Evolutionary conservation across 805 yeast species (phyloP), one percentile per base, ranked within the genome.

Genomic region (Wickerhamomyces queroliae): DNA sequence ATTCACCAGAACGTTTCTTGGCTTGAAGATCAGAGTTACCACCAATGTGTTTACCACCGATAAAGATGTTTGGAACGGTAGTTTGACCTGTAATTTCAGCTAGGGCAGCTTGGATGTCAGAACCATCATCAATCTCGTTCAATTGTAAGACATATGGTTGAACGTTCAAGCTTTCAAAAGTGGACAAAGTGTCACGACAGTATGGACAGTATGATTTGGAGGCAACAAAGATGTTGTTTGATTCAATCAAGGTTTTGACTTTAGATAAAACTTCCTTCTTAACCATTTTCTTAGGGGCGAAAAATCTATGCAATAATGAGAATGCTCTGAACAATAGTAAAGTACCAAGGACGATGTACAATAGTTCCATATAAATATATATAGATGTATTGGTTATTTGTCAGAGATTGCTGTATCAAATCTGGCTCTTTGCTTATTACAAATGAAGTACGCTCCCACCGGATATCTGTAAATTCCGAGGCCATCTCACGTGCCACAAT

Each of bases 61-160:
- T 88, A 68, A 83, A 91, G 52, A 91, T 75, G 61, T 84, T 89
- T 46, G 99, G 99, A 46, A 91, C 98, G 29, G 97, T 88, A 50
- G 80, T 75, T 72, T 91, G 98, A 44, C 95, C 93, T 29, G 95
- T 85, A 44, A 88, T 63, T 58, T 83, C 78, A 38, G 59, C 62
- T 44, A 91, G 71, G 49, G 95, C 95, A 36, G 68, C 81, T 67
- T 90, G 97, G 50, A 89, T 76, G 24, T 81, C 90, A 35, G 67
- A 64, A 42, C 97, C 97, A 44, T 88, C 90, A n/a, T 64, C 72
- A 42, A 67, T 66, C 70, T 78, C 47, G 63, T 69, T 53, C 54
- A 65, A 47, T 53, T 67, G 70, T 58, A 69, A 66, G 39, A 63
- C 62, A 49, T 65, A 64, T 27, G 77, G 76, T 47, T 77, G 67